Evolutionary conservation across 2,329 filamentous ascomycete genomes (phyloP).

Genomic region (Aspergillus fischeri): DNA sequence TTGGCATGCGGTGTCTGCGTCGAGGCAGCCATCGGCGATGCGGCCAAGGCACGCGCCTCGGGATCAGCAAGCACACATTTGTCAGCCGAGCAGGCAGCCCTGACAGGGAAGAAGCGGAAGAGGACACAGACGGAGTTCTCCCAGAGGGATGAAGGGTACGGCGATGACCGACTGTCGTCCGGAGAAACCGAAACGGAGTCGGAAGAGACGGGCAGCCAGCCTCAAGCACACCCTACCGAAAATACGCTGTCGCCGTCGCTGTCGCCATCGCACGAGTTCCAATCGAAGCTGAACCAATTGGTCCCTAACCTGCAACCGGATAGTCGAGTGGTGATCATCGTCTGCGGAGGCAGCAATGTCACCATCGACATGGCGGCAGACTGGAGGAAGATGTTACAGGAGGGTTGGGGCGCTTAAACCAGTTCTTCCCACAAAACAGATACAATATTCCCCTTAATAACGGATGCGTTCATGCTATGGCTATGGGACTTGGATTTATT

Average conservation of each 20-base stretch:
- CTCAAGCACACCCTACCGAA: neutral
- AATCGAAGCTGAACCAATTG: conserved; percentile 53
- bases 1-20: conserved; percentile 78
- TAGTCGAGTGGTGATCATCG: conserved; percentile 74
- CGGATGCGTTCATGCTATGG: neutral
- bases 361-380: conserved; percentile 57
- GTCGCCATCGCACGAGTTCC: conserved; percentile 12
- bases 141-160: conserved; percentile 32
- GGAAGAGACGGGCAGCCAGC: conserved; percentile 11
- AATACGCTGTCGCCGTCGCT: conserved; percentile 1
- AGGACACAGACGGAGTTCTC: conserved; percentile 9
- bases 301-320: conserved; percentile 60
- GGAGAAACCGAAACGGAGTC: conserved; percentile 24
- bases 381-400: conserved; percentile 49
- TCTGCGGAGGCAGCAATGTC: conserved; percentile 75
- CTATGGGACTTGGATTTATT: neutral
- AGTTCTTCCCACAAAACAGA: neutral
- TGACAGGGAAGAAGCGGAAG: conserved; percentile 28
- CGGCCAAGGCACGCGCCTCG: conserved; percentile 10
- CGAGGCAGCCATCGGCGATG: conserved; percentile 44
- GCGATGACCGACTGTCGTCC: conserved; percentile 30
- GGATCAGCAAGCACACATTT: neutral
- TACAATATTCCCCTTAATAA: neutral
- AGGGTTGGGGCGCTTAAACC: conserved; percentile 31
- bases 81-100: conserved; percentile 6